Evolutionary conservation across 179 eudicot species (phyloP), one percentile per base, ranked within the genome.

Genomic region (Pouteria campechiana): DNA sequence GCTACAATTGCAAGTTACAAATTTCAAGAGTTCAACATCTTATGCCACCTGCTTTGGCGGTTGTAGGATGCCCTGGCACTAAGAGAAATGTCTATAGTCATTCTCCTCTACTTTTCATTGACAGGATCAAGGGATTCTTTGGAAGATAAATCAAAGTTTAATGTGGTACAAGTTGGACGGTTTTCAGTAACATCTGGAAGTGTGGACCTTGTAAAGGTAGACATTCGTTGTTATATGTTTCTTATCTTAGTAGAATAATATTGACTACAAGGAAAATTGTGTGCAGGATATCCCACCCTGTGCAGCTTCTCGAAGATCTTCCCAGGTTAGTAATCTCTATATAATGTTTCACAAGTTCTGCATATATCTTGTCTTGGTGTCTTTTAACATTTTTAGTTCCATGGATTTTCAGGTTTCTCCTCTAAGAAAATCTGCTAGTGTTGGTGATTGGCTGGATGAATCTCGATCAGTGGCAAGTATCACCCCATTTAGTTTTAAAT

Each of bases 111-210:
- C n/a, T n/a, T n/a, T n/a, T n/a, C n/a, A n/a, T n/a, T n/a, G n/a
- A n/a, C n/a, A 90, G 98, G 87, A 43, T 86, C 58, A 44, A 76
- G 85, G 64, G 97, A 89, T 59, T 74, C 97, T 34, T 46, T 73
- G 58, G 98, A 90, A 7, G 98, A 90, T 48, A 90, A 90, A 46
- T 69, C 98, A 46, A 90, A 79, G 70, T 65, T 92, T 60, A 90
- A 70, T 61, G 38, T 90, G 52, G 98, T 90, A 46, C 98, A 90
- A 70, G 77, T 90, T 66, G 98, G 98, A 20, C 72, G 98, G 35
- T 90, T 90, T 64, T 90, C 98, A 3, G 95, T 90, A 30, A 90
- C 98, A 55, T 90, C 98, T 37, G 96, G 83, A 59, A 87, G 68
- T 61, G 73, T 87, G 24, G 98, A 90, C 72, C 88, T 82, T 52